Evolutionary conservation across 805 yeast genomes (phyloP).

Genomic region (Candida taoyuanica): DNA sequence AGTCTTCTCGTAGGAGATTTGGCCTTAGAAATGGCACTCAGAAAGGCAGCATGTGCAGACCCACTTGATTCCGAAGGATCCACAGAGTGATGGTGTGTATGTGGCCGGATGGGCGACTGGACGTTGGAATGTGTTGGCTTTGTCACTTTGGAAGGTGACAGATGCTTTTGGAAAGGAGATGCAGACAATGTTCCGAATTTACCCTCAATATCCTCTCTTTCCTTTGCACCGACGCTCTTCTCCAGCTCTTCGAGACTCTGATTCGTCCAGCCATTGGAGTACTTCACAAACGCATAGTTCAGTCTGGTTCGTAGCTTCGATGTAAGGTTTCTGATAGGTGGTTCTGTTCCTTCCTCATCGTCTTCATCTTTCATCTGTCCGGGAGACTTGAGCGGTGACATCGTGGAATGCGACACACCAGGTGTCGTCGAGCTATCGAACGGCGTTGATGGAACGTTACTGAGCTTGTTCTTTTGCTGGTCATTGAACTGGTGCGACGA

Average conservation of each 20-base stretch:
- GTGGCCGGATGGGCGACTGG: slow-evolving; percentile 7
- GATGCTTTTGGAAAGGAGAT: slow-evolving; percentile 6
- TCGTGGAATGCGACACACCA: slow-evolving; percentile 1
- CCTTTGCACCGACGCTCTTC: slow-evolving; percentile 13
- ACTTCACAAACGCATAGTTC: slow-evolving; percentile 37
- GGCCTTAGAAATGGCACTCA: slow-evolving; percentile 33
- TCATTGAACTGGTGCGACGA: slow-evolving; percentile 7
- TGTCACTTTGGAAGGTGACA: slow-evolving; percentile 11
- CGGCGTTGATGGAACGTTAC: slow-evolving; percentile 27
- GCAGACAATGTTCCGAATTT: slow-evolving; percentile 3
- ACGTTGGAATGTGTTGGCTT: slow-evolving; percentile 14
- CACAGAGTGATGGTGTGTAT: slow-evolving; percentile 13
- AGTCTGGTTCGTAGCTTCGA: slow-evolving; percentile 36
- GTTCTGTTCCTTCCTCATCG: slow-evolving; percentile 27
- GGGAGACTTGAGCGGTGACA: slow-evolving; percentile 27
- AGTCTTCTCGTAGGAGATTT: slow-evolving; percentile 26
- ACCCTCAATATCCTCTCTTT: slow-evolving; percentile 8
- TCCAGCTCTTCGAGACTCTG: slow-evolving; percentile 28
- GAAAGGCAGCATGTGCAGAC: slow-evolving; percentile 37
- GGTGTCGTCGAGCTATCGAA: not conserved
- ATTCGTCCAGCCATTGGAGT: slow-evolving; percentile 30
- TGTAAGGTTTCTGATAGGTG: slow-evolving; percentile 38
- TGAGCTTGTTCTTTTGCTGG: slow-evolving; percentile 6
- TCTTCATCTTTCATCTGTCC: slow-evolving; percentile 18
- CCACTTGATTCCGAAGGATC: slow-evolving; percentile 25